phyloP scores from a whole-genome alignment of 192 early-diverging fungal genomes.

The Coemansia sp. region DNA sequence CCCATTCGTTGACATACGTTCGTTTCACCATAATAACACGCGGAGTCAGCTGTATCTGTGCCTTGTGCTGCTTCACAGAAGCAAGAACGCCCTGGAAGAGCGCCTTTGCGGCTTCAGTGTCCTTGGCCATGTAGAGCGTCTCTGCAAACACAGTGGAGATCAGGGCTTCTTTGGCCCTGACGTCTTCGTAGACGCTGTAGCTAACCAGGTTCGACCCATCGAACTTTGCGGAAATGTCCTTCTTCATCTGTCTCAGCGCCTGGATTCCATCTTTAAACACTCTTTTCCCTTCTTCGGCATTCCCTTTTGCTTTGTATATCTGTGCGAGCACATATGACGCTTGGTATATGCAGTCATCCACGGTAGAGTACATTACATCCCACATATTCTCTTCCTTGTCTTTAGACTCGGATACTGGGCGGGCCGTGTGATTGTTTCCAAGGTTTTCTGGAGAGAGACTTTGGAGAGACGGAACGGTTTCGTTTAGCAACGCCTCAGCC shows the following conservation, averaged over 20 bases:
- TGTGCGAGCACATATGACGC: constrained; percentile 14
- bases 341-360: constrained; percentile 3
- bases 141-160: constrained; percentile 28
- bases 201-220: constrained; percentile 20
- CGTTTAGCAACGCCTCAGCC: constrained; percentile 11
- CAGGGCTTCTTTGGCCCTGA: constrained; percentile 37
- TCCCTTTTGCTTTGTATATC: constrained; percentile 10
- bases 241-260: constrained; percentile 35
- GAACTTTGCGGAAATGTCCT: constrained; percentile 21
- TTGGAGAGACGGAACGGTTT: constrained; percentile 12
- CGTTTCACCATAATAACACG: constrained; percentile 27
- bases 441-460: not conserved
- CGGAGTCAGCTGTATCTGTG: constrained; percentile 29
- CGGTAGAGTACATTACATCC: not conserved
- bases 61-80: constrained; percentile 34
- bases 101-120: constrained; percentile 23
- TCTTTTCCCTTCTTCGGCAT: constrained; percentile 17
- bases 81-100: constrained; percentile 32
- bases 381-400: not conserved
- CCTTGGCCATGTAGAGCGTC: constrained; percentile 20
- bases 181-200: constrained; percentile 35
- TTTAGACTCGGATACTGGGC: not conserved
- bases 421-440: not conserved
- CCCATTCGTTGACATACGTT: constrained; percentile 39
- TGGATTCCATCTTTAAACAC: constrained; percentile 32